A percentile compares a stretch with the other conserved stretches of the same genome.
Conservation (phyloP, 352 stramenopile genomes). For the Phytophthora fragariaefolia region DNA sequence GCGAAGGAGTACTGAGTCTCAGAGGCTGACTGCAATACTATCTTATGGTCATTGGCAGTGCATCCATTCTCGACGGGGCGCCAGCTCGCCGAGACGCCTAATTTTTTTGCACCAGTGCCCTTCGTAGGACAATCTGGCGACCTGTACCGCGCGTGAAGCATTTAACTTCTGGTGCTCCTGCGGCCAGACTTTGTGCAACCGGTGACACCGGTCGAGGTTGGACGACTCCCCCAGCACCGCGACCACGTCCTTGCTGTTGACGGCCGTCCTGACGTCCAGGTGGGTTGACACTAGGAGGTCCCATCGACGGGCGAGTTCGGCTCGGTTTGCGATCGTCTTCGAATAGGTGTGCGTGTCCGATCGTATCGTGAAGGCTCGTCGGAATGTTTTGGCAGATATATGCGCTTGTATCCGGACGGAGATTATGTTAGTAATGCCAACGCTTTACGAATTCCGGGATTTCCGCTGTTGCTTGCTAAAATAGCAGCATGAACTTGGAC, state of each 20-base stretch:
- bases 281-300: too few species aligned
- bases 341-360: conserved; percentile 11
- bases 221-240: background rate
- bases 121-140: too few species aligned
- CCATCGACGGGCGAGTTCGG: background rate
- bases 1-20: conserved; percentile 4
- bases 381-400: conserved; percentile 19
- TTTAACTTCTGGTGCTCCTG: too few species aligned
- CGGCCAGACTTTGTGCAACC: too few species aligned
- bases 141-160: too few species aligned
- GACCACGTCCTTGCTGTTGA: conserved; percentile 13
- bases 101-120: too few species aligned
- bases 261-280: conserved; percentile 1
- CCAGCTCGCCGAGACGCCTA: too few species aligned
- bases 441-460: conserved; percentile 9
- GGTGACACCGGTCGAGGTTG: background rate
- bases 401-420: conserved; percentile 2
- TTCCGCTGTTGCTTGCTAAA: conserved; percentile 1
- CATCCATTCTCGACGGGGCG: conserved; percentile 12
- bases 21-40: conserved; percentile 5
- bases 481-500: conserved; percentile 13
- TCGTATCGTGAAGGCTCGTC: conserved; percentile 7
- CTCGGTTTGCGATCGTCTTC: conserved; percentile 7
- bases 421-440: conserved; percentile 16
- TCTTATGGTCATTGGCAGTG: conserved; percentile 6